phyloP scores from a whole-genome alignment of 768 basidiomycete species.

The Boletus sensibilis region DNA sequence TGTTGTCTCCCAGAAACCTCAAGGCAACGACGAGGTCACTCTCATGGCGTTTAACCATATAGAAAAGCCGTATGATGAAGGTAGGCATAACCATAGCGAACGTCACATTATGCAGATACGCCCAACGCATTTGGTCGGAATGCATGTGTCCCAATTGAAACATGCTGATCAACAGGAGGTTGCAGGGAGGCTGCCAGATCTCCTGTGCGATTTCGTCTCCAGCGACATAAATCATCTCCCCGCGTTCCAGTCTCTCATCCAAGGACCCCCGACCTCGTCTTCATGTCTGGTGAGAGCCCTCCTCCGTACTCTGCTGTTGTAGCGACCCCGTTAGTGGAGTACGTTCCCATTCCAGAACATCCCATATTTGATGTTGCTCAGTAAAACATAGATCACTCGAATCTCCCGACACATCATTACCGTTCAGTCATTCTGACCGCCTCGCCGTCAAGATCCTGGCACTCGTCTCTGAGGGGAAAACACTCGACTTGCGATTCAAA shows the following conservation, averaged over 20 bases:
- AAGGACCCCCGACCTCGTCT: not conserved
- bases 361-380: not conserved
- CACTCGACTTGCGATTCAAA: conserved; percentile 12
- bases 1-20: not conserved
- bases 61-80: not conserved
- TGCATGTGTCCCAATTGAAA: not conserved
- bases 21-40: not conserved
- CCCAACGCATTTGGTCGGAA: not conserved
- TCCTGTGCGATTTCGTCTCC: not conserved
- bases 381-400: not conserved
- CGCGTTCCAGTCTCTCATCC: not conserved
- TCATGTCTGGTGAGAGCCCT: conserved; percentile 13
- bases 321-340: not conserved
- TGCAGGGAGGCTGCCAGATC: not conserved
- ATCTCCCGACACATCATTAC: not conserved
- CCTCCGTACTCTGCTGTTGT: conserved; percentile 19
- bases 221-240: not conserved
- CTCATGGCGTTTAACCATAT: not conserved
- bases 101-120: conserved; percentile 8
- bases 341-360: not conserved
- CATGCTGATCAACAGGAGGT: conserved; percentile 4
- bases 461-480: conserved; percentile 16
- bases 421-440: conserved; percentile 9
- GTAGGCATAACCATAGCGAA: not conserved
- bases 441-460: conserved; percentile 3